Base-by-base conservation (phyloP, 129 eudicot species). In the Centrapalus pauciflorus region DNA sequence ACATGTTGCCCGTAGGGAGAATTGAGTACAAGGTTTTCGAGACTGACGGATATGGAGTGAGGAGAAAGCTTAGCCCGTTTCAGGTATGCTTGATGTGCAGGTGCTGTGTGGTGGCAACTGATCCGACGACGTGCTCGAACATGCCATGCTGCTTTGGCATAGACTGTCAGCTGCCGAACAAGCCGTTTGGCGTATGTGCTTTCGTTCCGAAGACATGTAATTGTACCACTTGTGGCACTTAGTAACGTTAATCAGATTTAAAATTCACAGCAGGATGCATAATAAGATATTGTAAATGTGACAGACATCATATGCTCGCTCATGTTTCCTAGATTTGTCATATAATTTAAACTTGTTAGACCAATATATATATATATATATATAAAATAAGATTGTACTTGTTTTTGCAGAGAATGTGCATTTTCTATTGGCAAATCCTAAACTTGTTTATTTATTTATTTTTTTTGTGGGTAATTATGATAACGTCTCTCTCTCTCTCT, bases 111-210 rank as follows among this genome's bases (percentile, higher is more conserved):
- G 11, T 32, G 34, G 74, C 70, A 0, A 7, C 77, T 1, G 76
- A 79, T 79, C 83, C 80, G 10, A 56, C 66, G 10, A 80, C 80
- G 12, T 80, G 80, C 23, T 55, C 80, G 1, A 63, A 74, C 73
- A 64, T 80, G 77, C 80, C 84, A 7, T 80, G 80, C 27, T 80
- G 84, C 26, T 80, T 80, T 50, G 84, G 84, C 10, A 80, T 80
- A 5, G 84, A 80, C 8, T 80, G 84, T 55, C 84, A 80, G 77
- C 84, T 80, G 57, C 84, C 84, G 1, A 80, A 80, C 61, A 80
- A 80, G 61, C 80, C 84, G 10, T 80, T 74, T 60, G 84, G 80
- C 12, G 84, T 80, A 1, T 80, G 84, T 43, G 80, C 84, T 69
- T 80, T 80, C 49, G 77, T 80, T 48, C 84, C 84, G 65, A 80